phyloP scores from a whole-genome alignment of 139 green algal genomes.

The Picochlorum sp. region DNA sequence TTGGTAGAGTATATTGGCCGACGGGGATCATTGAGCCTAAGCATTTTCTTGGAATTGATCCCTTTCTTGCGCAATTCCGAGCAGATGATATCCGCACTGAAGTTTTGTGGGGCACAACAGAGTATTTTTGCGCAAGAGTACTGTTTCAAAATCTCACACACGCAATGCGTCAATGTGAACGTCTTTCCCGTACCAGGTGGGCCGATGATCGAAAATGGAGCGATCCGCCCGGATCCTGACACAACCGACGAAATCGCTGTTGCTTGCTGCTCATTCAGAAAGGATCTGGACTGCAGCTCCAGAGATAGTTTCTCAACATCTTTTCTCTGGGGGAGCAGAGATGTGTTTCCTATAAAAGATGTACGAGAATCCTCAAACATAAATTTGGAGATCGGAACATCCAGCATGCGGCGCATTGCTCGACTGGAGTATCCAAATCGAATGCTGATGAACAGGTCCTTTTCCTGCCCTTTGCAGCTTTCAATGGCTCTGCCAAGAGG shows the following conservation, averaged over 20 bases:
- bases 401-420: too few relatives aligned
- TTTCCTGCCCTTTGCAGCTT: too few relatives aligned
- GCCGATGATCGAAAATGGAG: slow-evolving; percentile 50
- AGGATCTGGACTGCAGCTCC: background rate
- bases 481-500: too few relatives aligned
- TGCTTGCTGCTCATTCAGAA: slow-evolving; percentile 56
- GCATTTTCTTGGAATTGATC: slow-evolving; percentile 15
- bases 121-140: slow-evolving; percentile 29
- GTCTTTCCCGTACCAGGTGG: slow-evolving; percentile 71
- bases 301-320: background rate
- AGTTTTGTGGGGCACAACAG: slow-evolving; percentile 39
- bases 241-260: slow-evolving; percentile 41
- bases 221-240: slow-evolving; percentile 11
- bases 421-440: too few relatives aligned
- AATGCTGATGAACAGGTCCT: too few relatives aligned
- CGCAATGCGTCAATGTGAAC: slow-evolving; percentile 53
- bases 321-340: too few relatives aligned
- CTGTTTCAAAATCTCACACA: slow-evolving; percentile 30
- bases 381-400: too few relatives aligned
- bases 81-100: slow-evolving; percentile 46
- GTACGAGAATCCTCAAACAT: too few relatives aligned
- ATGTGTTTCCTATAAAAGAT: too few relatives aligned
- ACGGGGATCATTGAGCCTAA: slow-evolving; percentile 49
- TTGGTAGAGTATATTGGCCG: slow-evolving; percentile 28
- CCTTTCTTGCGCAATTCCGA: slow-evolving; percentile 23